Conservation (phyloP, 768 basidiomycete genomes). For the Serendipita sp. region DNA sequence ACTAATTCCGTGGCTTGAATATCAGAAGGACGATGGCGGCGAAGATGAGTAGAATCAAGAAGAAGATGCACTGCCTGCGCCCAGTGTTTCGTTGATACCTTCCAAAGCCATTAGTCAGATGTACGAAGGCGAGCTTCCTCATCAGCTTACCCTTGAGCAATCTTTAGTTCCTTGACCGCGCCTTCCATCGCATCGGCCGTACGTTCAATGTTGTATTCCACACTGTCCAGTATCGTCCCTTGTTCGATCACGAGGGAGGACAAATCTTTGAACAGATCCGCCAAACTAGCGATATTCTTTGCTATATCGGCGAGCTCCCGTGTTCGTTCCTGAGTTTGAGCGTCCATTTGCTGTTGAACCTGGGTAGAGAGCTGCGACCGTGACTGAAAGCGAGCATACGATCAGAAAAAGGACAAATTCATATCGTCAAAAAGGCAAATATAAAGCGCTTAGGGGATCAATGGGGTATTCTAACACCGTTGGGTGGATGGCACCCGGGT, state of each 20-base stretch:
- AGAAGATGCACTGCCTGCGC: constrained; percentile 81
- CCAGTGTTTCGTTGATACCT: constrained; percentile 94
- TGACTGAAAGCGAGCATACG: constrained; percentile 13
- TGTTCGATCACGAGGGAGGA: constrained; percentile 91
- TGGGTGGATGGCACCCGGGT: not conserved
- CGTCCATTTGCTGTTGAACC: constrained; percentile 24
- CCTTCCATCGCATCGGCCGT: constrained; percentile 67
- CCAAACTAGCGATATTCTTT: constrained; percentile 75
- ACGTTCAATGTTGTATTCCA: constrained; percentile 95
- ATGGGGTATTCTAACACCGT: not conserved
- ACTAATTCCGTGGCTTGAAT: constrained; percentile 57
- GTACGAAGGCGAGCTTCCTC: not conserved
- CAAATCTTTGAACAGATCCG: constrained; percentile 93
- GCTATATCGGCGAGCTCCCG: constrained; percentile 78
- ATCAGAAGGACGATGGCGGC: constrained; percentile 77
- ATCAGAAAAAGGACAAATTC: constrained; percentile 4
- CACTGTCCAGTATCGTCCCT: constrained; percentile 86
- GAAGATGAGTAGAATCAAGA: constrained; percentile 78
- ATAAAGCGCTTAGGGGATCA: not conserved
- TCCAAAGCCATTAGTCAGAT: constrained; percentile 3
- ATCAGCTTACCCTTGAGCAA: constrained; percentile 54
- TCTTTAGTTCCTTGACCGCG: constrained; percentile 68
- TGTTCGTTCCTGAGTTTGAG: constrained; percentile 30
- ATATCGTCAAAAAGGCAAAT: not conserved
- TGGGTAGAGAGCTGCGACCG: constrained; percentile 12